Evolutionary conservation across 148 eudicot genomes (phyloP), one percentile per base, ranked within the genome.

Genomic region (Vaccinium darrowii): DNA sequence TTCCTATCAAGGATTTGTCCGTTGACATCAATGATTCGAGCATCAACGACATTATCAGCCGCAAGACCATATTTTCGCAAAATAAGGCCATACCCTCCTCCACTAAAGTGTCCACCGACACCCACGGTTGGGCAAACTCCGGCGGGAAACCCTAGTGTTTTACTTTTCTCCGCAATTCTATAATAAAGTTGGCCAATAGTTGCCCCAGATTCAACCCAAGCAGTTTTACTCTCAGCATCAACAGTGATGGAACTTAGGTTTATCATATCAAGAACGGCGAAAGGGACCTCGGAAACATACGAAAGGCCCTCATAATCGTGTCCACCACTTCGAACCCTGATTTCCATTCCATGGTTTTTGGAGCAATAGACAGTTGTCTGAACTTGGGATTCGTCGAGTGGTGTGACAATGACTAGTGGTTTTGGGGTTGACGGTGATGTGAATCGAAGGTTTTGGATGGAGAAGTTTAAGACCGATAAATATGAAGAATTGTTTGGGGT

Each of bases 261-360:
- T 6, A 21, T 62, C 67, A 83, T 53, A 13, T 83, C 85, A 4
- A 83, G 21, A 2, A 83, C 2, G 54, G 47, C 56, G 4, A 57
- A 76, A 0, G 72, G 81, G 72, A 14, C 72, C 10, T 33, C 8
- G 9, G 85, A 83, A 2, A 75, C 72, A 21, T 83, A 83, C 0
- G 81, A 83, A 13, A 83, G 56, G 11, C 85, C 85, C 23, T 83
- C 85, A 12, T 83, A 83, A 36, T 83, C 85, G 23, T 83, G 85
- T 16, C 85, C 79, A 19, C 85, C 79, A 6, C 85, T 83, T 11
- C 79, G 79, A 3, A 74, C 54, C 51, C 79, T 53, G 5, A 83
- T 39, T 2, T 73, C 30, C 69, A 72, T 5, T 0, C 53, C 85
- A 51, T 53, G 54, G 21, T 54, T 0, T 39, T 56, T 72, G 21